Evolutionary conservation across 345 rosid genomes (phyloP).

Genomic region (Linum tenue): DNA sequence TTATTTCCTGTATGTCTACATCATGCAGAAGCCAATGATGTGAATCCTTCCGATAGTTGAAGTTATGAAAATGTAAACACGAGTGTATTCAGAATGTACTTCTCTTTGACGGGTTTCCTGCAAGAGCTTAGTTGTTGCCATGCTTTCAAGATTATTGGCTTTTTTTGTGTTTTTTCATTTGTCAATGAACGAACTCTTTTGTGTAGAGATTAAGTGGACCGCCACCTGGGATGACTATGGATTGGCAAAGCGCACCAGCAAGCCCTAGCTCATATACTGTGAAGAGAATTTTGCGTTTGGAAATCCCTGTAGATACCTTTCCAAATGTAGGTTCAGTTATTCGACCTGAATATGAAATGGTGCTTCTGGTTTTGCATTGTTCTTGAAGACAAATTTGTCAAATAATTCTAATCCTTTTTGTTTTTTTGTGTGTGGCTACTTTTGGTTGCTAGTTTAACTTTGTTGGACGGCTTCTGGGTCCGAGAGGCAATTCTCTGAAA

Average conservation of each 20-base stretch:
- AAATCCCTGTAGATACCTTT: conserved; percentile 91
- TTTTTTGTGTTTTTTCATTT: background rate
- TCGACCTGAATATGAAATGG: background rate
- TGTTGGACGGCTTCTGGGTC: conserved; percentile 96
- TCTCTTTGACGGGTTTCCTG: background rate
- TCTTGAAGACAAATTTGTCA: background rate
- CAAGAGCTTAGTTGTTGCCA: background rate
- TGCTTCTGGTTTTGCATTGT: background rate
- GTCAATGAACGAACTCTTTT: background rate
- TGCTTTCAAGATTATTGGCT: background rate
- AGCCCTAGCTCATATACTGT: conserved; percentile 90
- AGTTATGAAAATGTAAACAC: too few relatives aligned
- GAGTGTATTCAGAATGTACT: background rate
- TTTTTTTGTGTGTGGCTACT: background rate
- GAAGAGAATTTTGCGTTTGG: conserved; percentile 93
- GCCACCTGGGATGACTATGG: conserved; percentile 91
- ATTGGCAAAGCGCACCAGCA: conserved; percentile 97
- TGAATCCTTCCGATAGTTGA: background rate
- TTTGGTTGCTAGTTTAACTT: conserved; percentile 67
- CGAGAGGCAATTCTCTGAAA: conserved; percentile 95
- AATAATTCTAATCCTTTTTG: background rate
- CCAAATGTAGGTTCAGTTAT: conserved; percentile 42
- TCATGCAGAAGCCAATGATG: background rate
- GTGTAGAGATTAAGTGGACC: conserved; percentile 71
- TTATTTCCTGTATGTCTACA: background rate